phyloP scores from a whole-genome alignment of 495 filamentous ascomycete genomes.

The Sabuloglossum arenarium region DNA sequence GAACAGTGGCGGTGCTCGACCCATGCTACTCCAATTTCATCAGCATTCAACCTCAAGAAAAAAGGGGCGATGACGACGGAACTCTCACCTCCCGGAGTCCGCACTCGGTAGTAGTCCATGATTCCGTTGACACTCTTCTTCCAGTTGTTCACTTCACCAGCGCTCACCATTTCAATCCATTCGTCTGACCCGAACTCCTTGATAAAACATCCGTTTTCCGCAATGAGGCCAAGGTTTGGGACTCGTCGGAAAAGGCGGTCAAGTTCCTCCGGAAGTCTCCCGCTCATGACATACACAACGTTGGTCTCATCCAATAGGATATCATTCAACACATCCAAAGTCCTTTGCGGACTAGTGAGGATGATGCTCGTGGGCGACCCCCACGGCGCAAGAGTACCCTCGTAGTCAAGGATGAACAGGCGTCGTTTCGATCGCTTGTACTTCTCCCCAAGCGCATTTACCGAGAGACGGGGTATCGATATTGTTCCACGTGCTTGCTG shows the following conservation, averaged over 20 bases:
- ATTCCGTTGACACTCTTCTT: constrained; percentile 57
- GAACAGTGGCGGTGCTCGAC: constrained; percentile 76
- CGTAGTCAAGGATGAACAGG: constrained; percentile 78
- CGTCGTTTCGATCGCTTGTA: constrained; percentile 44
- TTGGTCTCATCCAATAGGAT: constrained; percentile 57
- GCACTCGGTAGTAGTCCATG: constrained; percentile 68
- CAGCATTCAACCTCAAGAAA: background rate
- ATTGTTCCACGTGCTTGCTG: constrained; percentile 65
- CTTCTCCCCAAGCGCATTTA: constrained; percentile 34
- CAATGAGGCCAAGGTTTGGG: constrained; percentile 62
- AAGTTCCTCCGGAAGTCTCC: constrained; percentile 66
- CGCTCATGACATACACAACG: constrained; percentile 84
- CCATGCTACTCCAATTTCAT: background rate
- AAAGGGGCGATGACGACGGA: background rate
- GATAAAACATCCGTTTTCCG: constrained; percentile 82
- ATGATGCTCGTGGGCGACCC: constrained; percentile 62
- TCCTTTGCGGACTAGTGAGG: constrained; percentile 62
- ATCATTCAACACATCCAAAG: constrained; percentile 59
- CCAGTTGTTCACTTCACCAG: constrained; percentile 44
- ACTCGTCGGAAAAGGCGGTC: constrained; percentile 64
- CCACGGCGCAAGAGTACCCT: constrained; percentile 75
- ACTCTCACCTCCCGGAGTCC: constrained; percentile 55
- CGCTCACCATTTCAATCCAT: constrained; percentile 59
- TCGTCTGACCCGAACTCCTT: constrained; percentile 40
- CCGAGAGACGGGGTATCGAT: constrained; percentile 62